phyloP scores from a whole-genome alignment of 495 filamentous ascomycete genomes.

The Neurospora africana region DNA sequence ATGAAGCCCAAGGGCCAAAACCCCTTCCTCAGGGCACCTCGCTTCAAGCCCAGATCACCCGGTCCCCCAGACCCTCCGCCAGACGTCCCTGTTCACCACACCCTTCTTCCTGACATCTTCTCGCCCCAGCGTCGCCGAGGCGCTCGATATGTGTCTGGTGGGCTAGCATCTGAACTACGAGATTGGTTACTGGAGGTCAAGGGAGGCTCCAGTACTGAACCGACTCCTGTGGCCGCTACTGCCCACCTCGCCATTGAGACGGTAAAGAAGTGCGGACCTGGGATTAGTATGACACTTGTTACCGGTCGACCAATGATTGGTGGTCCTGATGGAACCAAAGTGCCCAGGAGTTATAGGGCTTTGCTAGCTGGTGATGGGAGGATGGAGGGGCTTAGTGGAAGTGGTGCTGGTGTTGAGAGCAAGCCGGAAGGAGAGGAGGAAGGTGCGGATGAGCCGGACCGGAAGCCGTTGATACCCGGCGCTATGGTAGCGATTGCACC shows the following conservation, averaged over 20 bases:
- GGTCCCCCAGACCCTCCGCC: slow-evolving; percentile 11
- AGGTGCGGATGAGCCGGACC: slow-evolving; percentile 15
- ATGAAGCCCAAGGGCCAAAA: slow-evolving; percentile 3
- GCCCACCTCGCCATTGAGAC: slow-evolving; percentile 17
- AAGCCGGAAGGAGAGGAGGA: background rate
- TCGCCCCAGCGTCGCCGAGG: slow-evolving; percentile 30
- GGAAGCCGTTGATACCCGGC: slow-evolving; percentile 16
- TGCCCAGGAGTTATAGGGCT: slow-evolving; percentile 1
- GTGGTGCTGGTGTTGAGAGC: background rate
- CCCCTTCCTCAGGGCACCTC: slow-evolving; percentile 29
- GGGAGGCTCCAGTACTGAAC: slow-evolving; percentile 13
- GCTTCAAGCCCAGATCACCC: slow-evolving; percentile 31
- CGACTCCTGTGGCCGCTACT: background rate
- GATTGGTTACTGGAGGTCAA: slow-evolving; percentile 38
- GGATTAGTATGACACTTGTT: slow-evolving; percentile 11
- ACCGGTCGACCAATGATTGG: slow-evolving; percentile 3
- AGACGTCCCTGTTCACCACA: slow-evolving; percentile 3
- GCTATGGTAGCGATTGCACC: slow-evolving; percentile 26
- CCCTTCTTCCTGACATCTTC: slow-evolving; percentile 26
- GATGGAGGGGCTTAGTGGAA: background rate
- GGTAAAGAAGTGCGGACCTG: slow-evolving; percentile 6
- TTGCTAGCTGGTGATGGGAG: slow-evolving; percentile 33
- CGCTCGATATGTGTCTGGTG: slow-evolving; percentile 26
- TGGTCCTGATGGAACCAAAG: background rate
- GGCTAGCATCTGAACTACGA: slow-evolving; percentile 33